Conservation (phyloP, 2,329 filamentous ascomycete genomes). For the Xylariaceae sp. region DNA sequence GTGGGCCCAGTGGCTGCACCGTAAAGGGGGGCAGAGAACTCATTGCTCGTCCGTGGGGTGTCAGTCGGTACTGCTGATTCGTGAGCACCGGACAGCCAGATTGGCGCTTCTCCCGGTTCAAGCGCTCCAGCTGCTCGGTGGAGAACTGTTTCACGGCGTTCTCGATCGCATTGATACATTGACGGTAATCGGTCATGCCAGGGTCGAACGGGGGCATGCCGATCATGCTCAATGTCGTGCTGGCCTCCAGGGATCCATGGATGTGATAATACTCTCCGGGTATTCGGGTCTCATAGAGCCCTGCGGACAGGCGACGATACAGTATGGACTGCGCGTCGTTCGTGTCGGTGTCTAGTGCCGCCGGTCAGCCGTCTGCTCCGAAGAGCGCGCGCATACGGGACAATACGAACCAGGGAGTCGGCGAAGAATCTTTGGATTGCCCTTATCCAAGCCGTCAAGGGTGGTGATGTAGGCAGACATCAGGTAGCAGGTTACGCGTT, state of each 20-base stretch:
- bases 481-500: constrained; percentile 43
- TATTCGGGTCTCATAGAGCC: constrained; percentile 62
- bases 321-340: constrained; percentile 61
- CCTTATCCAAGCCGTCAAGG: background rate
- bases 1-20: background rate
- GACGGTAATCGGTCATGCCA: constrained; percentile 51
- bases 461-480: background rate
- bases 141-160: constrained; percentile 48
- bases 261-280: constrained; percentile 65
- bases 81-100: constrained; percentile 54
- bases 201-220: constrained; percentile 55
- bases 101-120: constrained; percentile 49
- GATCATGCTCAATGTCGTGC: constrained; percentile 62
- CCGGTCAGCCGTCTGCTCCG: constrained; percentile 41
- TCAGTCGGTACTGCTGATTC: constrained; percentile 46
- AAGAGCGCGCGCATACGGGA: constrained; percentile 25
- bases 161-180: constrained; percentile 54
- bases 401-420: background rate
- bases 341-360: constrained; percentile 57
- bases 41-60: constrained; percentile 25
- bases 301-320: constrained; percentile 66
- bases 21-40: constrained; percentile 34
- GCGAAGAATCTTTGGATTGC: background rate
- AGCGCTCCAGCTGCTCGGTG: constrained; percentile 45
- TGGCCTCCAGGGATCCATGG: constrained; percentile 66